These are phyloP conservation scores for Penicillium occitanis DNA, from an alignment of 2,329 filamentous ascomycete genomes.

Conservation along the genomic window DNA sequence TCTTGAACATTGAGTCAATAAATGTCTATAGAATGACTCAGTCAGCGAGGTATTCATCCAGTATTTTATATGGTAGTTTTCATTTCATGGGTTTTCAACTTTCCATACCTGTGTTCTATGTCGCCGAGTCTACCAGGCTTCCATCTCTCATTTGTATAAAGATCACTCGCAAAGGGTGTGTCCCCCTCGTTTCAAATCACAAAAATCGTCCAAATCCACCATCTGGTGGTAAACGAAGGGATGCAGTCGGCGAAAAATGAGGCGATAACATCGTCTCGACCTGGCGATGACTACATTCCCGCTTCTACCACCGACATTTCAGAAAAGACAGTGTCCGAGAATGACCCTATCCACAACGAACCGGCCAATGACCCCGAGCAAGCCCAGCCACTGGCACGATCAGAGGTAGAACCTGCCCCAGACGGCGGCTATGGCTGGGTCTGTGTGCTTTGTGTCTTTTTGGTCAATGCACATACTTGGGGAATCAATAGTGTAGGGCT, in stretches of 20 bases:
- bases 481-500: conserved; percentile 62
- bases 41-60: not conserved
- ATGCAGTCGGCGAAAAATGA: not conserved
- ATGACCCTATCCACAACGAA: not conserved
- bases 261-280: not conserved
- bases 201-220: not conserved
- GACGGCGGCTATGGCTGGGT: conserved; percentile 65
- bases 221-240: not conserved
- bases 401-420: conserved; percentile 30
- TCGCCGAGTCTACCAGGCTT: too few species aligned
- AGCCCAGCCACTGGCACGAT: not conserved
- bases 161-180: not conserved
- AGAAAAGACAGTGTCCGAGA: not conserved
- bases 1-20: not conserved
- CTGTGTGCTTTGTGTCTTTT: conserved; percentile 54
- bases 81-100: not conserved
- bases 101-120: too few species aligned
- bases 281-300: not conserved
- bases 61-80: not conserved
- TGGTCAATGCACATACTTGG: conserved; percentile 72
- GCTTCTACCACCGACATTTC: not conserved
- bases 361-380: not conserved
- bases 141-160: not conserved
- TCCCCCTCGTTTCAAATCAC: not conserved
- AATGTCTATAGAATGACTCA: not conserved